These are phyloP conservation scores for Blastobotrys arbuscula DNA, from an alignment of 1,139 yeast genomes.

Conservation along the genomic window DNA sequence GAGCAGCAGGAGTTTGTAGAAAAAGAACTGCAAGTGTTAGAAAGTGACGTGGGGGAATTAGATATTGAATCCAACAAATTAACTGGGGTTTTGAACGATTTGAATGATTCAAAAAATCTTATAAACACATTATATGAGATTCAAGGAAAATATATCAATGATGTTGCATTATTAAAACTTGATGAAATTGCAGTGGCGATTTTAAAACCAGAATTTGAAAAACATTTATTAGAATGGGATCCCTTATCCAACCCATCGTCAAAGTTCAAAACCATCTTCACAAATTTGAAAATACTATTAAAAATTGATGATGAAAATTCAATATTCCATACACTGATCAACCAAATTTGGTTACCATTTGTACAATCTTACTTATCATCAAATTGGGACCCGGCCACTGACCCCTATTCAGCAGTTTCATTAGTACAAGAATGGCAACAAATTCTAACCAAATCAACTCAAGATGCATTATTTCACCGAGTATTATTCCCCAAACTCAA, in stretches of 20 bases:
- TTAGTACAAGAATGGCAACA: conserved; percentile 41
- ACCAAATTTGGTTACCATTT: conserved; percentile 35
- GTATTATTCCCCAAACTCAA: conserved; percentile 38
- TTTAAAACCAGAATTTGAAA: conserved; percentile 28
- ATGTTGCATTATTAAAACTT: conserved; percentile 19
- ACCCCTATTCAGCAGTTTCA: conserved; percentile 28
- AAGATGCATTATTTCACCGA: conserved; percentile 29
- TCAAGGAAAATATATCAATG: conserved; percentile 25
- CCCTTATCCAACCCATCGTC: conserved; percentile 30
- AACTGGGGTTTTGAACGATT: neutral
- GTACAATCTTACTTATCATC: conserved; percentile 29
- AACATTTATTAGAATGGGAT: conserved; percentile 35
- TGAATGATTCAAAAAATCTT: conserved; percentile 7
- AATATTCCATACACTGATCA: conserved; percentile 36
- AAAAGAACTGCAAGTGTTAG: conserved; percentile 23
- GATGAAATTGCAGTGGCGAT: conserved; percentile 32
- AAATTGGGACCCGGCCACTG: conserved; percentile 33
- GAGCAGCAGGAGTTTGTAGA: conserved; percentile 23
- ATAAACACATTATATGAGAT: conserved; percentile 22
- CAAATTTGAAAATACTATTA: conserved; percentile 26
- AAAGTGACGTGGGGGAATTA: conserved; percentile 18
- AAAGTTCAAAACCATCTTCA: conserved; percentile 26
- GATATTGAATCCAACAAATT: neutral
- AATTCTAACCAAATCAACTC: conserved; percentile 35
- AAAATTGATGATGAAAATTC: conserved; percentile 17